Evolutionary conservation across 441 rosid species (phyloP).

Genomic region (Erysimum pusillum): DNA sequence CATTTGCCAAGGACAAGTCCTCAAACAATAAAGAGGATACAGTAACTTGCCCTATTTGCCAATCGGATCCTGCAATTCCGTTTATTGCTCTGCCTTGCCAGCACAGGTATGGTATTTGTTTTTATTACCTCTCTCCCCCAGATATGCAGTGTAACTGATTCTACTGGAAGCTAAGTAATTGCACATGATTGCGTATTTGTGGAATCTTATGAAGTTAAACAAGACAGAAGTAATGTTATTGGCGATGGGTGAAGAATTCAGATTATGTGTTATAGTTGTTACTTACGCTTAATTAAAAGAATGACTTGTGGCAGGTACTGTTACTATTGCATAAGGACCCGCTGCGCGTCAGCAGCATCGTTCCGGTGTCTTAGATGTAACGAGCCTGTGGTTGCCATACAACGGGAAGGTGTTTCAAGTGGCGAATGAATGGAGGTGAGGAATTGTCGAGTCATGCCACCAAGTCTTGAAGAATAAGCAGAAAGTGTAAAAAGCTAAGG

Average conservation of each 20-base stretch:
- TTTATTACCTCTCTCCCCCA: constrained; percentile 9
- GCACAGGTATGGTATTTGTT: constrained; percentile 67
- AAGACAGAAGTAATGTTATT: constrained; percentile 14
- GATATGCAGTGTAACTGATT: neutral
- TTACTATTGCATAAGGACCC: constrained; percentile 88
- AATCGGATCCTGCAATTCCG: constrained; percentile 75
- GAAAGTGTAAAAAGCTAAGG: constrained; percentile 20
- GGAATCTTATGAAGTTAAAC: constrained; percentile 22
- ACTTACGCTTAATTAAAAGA: constrained; percentile 15
- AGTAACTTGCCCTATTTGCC: constrained; percentile 82
- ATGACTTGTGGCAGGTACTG: constrained; percentile 75
- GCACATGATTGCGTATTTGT: constrained; percentile 10
- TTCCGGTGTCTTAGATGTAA: constrained; percentile 80
- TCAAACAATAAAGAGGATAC: constrained; percentile 64
- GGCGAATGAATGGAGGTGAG: constrained; percentile 29
- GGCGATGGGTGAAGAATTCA: constrained; percentile 11
- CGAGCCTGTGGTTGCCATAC: constrained; percentile 87
- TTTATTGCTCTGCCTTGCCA: constrained; percentile 92
- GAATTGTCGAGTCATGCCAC: constrained; percentile 17
- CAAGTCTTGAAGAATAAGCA: constrained; percentile 18
- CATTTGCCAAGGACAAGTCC: constrained; percentile 85
- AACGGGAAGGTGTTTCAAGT: constrained; percentile 60
- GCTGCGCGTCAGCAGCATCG: constrained; percentile 76
- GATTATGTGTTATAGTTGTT: constrained; percentile 24
- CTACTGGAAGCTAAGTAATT: constrained; percentile 10